These are phyloP conservation scores for Pelargonium nanum DNA, from an alignment of 345 rosid species.

Conservation along the genomic window DNA sequence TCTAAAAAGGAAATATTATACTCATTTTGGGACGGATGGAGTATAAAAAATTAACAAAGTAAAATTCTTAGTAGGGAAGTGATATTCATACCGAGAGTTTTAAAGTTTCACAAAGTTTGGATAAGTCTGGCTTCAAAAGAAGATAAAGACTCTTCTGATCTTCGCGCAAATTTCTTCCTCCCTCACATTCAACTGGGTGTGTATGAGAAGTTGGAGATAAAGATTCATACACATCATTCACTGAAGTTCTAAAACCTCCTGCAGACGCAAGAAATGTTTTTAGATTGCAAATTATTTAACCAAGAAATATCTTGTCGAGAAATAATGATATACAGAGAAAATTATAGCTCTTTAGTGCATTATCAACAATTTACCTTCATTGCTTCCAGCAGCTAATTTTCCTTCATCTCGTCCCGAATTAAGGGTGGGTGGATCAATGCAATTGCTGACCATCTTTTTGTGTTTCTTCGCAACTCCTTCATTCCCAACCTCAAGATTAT, in stretches of 20 bases:
- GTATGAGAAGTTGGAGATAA: slow-evolving; percentile 22
- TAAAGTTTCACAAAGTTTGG: slow-evolving; percentile 55
- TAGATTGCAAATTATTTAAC: not conserved
- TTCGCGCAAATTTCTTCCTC: slow-evolving; percentile 24
- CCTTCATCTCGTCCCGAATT: slow-evolving; percentile 20
- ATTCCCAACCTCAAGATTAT: slow-evolving; percentile 20
- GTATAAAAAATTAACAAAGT: slow-evolving; percentile 7
- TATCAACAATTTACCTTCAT: slow-evolving; percentile 32
- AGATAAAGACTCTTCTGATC: slow-evolving; percentile 55
- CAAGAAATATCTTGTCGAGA: not conserved
- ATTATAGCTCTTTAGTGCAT: not conserved
- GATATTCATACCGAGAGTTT: slow-evolving; percentile 43
- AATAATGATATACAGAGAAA: not conserved
- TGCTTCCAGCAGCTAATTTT: slow-evolving; percentile 17
- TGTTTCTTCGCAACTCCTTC: slow-evolving; percentile 41
- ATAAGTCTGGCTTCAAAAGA: slow-evolving; percentile 47
- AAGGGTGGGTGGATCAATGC: slow-evolving; percentile 16
- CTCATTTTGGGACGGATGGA: no score
- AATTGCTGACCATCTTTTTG: slow-evolving; percentile 32
- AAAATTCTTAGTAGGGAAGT: not conserved
- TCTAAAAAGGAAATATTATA: no score
- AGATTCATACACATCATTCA: slow-evolving; percentile 16
- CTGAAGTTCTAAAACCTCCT: slow-evolving; percentile 32
- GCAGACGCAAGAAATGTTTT: slow-evolving; percentile 16
- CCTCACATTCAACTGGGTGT: slow-evolving; percentile 24